A percentile compares a stretch with the other conserved stretches of the same genome.
phyloP scores from a whole-genome alignment of 768 basidiomycete genomes.

The Pulveroboletus frians region DNA sequence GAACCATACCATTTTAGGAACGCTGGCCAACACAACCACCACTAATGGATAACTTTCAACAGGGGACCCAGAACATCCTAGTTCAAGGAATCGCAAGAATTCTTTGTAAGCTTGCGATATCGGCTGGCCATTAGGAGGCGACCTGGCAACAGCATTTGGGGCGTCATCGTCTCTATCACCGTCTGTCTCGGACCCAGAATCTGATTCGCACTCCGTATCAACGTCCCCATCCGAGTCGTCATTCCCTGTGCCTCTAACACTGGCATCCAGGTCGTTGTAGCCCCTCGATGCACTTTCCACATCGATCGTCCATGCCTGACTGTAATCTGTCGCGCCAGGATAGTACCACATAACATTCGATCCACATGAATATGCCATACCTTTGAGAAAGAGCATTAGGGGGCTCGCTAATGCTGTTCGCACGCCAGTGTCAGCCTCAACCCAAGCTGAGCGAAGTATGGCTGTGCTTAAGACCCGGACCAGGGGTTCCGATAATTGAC shows the following conservation, averaged over 20 bases:
- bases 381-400: conserved; percentile 63
- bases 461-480: conserved; percentile 50
- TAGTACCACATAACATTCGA: neutral
- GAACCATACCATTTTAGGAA: conserved; percentile 57
- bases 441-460: conserved; percentile 62
- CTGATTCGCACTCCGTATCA: conserved; percentile 28
- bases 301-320: conserved; percentile 53
- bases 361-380: conserved; percentile 32
- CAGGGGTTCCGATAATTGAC: conserved; percentile 23
- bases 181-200: conserved; percentile 16
- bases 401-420: conserved; percentile 67
- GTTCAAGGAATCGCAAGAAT: conserved; percentile 74
- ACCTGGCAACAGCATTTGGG: conserved; percentile 15
- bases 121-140: neutral
- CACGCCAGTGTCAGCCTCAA: conserved; percentile 68
- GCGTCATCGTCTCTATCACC: conserved; percentile 34
- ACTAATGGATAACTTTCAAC: conserved; percentile 77
- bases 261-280: conserved; percentile 28
- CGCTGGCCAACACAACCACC: conserved; percentile 74
- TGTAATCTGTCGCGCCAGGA: conserved; percentile 44
- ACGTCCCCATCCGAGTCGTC: conserved; percentile 30
- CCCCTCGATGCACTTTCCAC: conserved; percentile 6
- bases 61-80: conserved; percentile 77
- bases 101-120: conserved; percentile 53
- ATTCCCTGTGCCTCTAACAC: conserved; percentile 15